These are phyloP conservation scores for Botryotinia globosa DNA, from an alignment of 2,329 filamentous ascomycete species.

Conservation along the genomic window DNA sequence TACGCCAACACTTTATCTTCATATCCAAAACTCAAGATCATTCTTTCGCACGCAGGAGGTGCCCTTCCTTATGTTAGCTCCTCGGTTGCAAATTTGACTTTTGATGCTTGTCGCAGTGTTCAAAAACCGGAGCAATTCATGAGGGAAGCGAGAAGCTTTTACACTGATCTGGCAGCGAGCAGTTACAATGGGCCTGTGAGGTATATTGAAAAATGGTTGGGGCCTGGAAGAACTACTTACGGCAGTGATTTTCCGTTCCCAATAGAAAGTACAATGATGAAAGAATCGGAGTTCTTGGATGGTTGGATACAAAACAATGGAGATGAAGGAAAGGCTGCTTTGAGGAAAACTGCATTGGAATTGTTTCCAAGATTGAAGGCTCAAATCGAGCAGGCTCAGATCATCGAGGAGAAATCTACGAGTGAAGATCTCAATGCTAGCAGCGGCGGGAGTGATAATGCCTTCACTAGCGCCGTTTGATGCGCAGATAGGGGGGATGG, in stretches of 20 bases:
- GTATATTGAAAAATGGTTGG: background rate
- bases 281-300: background rate
- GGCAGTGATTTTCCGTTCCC: constrained; percentile 3
- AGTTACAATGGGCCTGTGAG: background rate
- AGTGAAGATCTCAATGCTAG: no score
- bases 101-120: background rate
- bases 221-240: background rate
- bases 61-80: constrained; percentile 34
- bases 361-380: background rate
- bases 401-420: no score
- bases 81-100: constrained; percentile 12
- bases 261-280: background rate
- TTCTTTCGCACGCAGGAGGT: constrained; percentile 48
- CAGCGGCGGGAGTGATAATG: background rate
- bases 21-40: constrained; percentile 44
- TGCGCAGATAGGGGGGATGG: no score
- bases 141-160: constrained; percentile 7
- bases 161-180: background rate
- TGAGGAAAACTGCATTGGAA: background rate
- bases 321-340: background rate
- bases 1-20: constrained; percentile 35
- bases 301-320: background rate
- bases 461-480: background rate
- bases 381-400: background rate
- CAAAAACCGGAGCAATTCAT: background rate